Evolutionary conservation across 805 yeast genomes (phyloP), one percentile per base, ranked within the genome.

Genomic region (Yamadazyma paraphyllophila): DNA sequence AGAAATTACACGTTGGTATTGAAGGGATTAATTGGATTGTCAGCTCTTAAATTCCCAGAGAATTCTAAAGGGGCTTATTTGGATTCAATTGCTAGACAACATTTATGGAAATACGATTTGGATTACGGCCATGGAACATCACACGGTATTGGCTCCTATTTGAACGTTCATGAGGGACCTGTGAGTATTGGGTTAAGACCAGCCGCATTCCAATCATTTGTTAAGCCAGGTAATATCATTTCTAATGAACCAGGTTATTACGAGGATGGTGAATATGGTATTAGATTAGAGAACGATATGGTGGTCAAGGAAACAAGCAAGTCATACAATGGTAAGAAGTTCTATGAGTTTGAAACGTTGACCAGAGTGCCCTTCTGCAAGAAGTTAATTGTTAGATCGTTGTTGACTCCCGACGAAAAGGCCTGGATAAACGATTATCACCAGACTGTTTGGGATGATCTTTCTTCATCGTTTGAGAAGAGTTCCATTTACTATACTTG

Each of bases 361-460:
- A 92, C 98, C 0, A 64, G 82, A 54, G 87, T 88, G 15, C 99
- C 99, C 14, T 85, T 86, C 64, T 88, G 96, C 62, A 49, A 37
- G 34, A 81, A 78, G 41, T 74, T 92, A 59, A 89, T 91, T 47
- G 88, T 90, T 59, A 61, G 55, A 7, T 52, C 56, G 5, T 53
- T 88, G 59, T 71, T 92, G 54, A 73, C 78, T 1, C 49, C 51
- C 0, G 83, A 79, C 13, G 97, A 92, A 64, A 74, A 74, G 46
- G 54, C 61, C 1, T 83, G 89, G 83, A 71, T 94, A 49, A 82
- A 94, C 59, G 55, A 59, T 1, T 90, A 86, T 60, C 90, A 91
- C 61, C 55, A 60, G 8, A 61, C 60, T 26, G 76, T 90, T 15
- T 78, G 85, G 74, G 60, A 71, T 3, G 76, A 70, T 15, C 62